Percentiles rank a stretch among this genome's conserved stretches.
Evolutionary conservation across 2,329 filamentous ascomycete species (phyloP).

Genomic region (Penicillium janthinellum): DNA sequence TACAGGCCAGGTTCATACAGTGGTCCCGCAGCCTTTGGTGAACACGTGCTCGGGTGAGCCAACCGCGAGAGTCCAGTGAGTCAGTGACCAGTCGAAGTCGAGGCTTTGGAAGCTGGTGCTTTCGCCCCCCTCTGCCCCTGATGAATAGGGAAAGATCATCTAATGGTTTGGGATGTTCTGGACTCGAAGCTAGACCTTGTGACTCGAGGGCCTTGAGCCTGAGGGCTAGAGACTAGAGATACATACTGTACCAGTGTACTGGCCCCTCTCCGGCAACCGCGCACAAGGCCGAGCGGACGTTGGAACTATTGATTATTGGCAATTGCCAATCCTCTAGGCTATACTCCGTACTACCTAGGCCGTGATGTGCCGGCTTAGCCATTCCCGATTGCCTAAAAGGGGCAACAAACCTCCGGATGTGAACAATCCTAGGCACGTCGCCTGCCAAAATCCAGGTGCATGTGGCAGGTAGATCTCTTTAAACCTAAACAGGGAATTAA

Average conservation of each 20-base stretch:
- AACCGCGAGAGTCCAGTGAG: not conserved
- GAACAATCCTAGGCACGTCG: not conserved
- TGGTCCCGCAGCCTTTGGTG: constrained; percentile 22
- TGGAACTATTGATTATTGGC: constrained; percentile 17
- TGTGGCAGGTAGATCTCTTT: not conserved
- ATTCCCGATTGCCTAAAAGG: not conserved
- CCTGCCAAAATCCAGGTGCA: not conserved
- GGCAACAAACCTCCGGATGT: not conserved
- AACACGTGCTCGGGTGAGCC: constrained; percentile 24
- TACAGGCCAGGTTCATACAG: not conserved
- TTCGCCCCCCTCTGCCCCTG: not conserved
- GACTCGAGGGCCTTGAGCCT: no score
- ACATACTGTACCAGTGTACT: no score
- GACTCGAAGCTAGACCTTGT: not conserved
- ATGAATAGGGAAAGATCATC: constrained; percentile 9
- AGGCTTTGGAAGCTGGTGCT: not conserved
- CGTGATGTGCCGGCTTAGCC: not conserved
- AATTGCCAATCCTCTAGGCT: constrained; percentile 3
- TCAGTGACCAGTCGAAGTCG: not conserved
- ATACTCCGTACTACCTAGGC: not conserved
- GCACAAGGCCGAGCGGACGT: constrained; percentile 6
- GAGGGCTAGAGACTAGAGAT: not conserved
- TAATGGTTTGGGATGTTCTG: constrained; percentile 12
- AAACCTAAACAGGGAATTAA: not conserved
- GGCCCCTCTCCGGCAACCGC: constrained; percentile 6